Base-by-base conservation (phyloP, 1,284 basidiomycete species). In the Apiotrichum domesticum region DNA sequence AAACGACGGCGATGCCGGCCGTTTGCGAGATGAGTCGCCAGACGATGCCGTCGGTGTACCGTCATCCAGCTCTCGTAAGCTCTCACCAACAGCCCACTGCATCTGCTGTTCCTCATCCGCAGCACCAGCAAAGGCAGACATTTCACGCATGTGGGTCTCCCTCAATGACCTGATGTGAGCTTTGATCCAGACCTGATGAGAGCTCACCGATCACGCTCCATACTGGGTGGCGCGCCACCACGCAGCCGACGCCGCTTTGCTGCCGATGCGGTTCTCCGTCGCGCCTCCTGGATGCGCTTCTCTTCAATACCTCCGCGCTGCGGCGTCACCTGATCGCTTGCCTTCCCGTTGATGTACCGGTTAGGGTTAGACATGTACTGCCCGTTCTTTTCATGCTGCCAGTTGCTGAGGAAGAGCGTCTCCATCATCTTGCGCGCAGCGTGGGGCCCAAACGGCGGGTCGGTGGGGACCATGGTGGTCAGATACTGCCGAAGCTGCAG, bases 401-500 rank as follows among this genome's bases (percentile, higher is more conserved):
- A 75, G 65, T 75, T 75, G 46, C 63, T 66, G 34, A 75, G 62
- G 63, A 72, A 75, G 1, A 73, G 66, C n/a, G 73, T 72, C 57
- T 73, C 70, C 86, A 97, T 89, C 87, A 97, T 87, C 51, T 71
- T 77, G 54, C 83, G 79, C 0, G 87, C 90, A 2, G 74, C 76
- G 10, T 64, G 49, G 0, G 66, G 56, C 7, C 70, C 69, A 51
- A 74, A 74, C 29, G 80, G 80, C 6, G 81, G 80, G 2, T 84
- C 80, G 34, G 81, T 79, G 1, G 80, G 73, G 59, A 87, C 79
- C 79, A 87, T 84, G 1, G 78, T 79, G 0, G 84, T 82, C 3
- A 97, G 80, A 71, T 89, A 96, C 60, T 93, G 87, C 2, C 83
- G 84, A 14, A 96, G 77, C 44, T 88, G 80, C 9, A 81, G 81